Percentiles rank a stretch among this genome's conserved stretches.
Evolutionary conservation across 192 early-diverging fungal species (phyloP).

Genomic region (Backusella macrospora): DNA sequence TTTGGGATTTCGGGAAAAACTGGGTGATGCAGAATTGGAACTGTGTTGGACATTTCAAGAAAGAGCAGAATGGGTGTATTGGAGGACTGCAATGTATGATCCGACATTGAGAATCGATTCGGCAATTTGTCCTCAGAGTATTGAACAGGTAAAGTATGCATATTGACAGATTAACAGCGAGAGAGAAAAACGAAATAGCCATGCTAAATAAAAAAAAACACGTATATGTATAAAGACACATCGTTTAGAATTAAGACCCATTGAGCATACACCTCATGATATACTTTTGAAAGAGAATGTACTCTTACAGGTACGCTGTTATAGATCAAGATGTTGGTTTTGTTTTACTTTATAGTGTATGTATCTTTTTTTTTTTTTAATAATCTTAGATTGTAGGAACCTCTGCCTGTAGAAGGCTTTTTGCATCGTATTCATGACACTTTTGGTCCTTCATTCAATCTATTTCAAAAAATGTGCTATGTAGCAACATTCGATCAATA

Average conservation of each 20-base stretch:
- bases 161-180: not conserved
- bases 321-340: no score
- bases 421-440: not conserved
- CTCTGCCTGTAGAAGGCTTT: conserved; percentile 29
- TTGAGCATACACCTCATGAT: conserved; percentile 26
- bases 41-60: conserved; percentile 35
- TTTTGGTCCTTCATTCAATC: not conserved
- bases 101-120: not conserved
- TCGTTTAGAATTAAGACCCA: conserved; percentile 24
- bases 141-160: conserved; percentile 30
- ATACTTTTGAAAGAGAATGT: conserved; percentile 10
- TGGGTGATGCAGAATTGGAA: not conserved
- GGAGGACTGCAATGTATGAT: conserved; percentile 1
- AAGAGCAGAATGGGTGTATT: conserved; percentile 37
- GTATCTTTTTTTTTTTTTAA: not conserved
- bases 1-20: not conserved
- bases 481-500: conserved; percentile 25
- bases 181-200: no score
- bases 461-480: conserved; percentile 2
- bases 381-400: conserved; percentile 23
- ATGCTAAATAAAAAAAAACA: not conserved
- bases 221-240: conserved; percentile 20
- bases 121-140: conserved; percentile 34
- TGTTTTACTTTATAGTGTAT: not conserved
- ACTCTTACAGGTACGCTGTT: conserved; percentile 13